phyloP scores from a whole-genome alignment of 2,329 filamentous ascomycete species.

The Claviceps pusilla region DNA sequence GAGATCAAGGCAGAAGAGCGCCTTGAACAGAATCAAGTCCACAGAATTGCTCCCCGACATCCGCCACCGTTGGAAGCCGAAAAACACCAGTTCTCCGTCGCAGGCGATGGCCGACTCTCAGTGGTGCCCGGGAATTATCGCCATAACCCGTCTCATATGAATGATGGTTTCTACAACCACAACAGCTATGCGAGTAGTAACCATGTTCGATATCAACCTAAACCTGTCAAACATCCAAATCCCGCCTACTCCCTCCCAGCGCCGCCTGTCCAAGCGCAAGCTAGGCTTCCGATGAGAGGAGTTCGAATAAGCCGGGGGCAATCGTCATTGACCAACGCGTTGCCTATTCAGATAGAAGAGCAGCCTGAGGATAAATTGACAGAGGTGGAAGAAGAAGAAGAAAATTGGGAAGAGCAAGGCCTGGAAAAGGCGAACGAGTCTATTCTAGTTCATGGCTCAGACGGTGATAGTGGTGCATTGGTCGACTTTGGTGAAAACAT shows the following conservation, averaged over 20 bases:
- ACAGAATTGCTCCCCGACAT: neutral
- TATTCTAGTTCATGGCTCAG: constrained; percentile 9
- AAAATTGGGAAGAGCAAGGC: constrained; percentile 10
- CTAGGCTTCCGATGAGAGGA: constrained; percentile 26
- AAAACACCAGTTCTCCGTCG: constrained; percentile 3
- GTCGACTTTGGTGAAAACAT: constrained; percentile 11
- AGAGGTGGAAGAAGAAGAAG: constrained; percentile 9
- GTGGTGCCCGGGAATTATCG: constrained; percentile 15
- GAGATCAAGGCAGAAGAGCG: constrained; percentile 4
- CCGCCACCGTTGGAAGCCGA: neutral
- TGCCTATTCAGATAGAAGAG: constrained; percentile 1
- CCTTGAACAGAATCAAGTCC: neutral
- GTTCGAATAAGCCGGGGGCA: constrained; percentile 5
- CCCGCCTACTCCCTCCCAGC: constrained; percentile 9
- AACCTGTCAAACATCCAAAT: constrained; percentile 8
- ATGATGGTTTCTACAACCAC: constrained; percentile 19
- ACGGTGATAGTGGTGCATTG: constrained; percentile 12
- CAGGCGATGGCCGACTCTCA: constrained; percentile 12
- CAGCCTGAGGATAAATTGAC: neutral
- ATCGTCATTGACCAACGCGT: neutral
- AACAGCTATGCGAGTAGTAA: constrained; percentile 8
- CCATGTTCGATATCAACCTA: constrained; percentile 7
- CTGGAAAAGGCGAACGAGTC: constrained; percentile 9
- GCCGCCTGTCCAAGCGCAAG: constrained; percentile 10
- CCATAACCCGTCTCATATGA: constrained; percentile 14